Base-by-base conservation (phyloP, 768 basidiomycete species). In the Mycena galopus region DNA sequence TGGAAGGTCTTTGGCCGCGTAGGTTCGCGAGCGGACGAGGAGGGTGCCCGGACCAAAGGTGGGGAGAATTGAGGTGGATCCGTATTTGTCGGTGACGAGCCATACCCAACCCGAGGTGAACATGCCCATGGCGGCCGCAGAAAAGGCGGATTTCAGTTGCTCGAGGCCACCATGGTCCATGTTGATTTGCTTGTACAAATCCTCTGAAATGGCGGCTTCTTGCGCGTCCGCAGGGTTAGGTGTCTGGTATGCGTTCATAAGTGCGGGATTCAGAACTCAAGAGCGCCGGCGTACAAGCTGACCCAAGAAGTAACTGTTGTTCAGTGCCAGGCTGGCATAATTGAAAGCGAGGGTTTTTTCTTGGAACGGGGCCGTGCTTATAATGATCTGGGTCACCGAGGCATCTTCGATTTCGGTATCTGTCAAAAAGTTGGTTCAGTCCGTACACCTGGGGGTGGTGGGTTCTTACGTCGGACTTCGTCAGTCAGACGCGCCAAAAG, bases 301-400 rank as follows among this genome's bases (percentile, higher is more conserved):
- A 75, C 94, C 89, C 32, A 99, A 88, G 87, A 99, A 99, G 88
- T 95, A 99, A 76, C 92, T 91, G 81, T 98, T 99, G 84, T 99
- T 99, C 72, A 98, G 85, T 7, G 97, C 95, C 57, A 95, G 89
- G 73, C 93, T 93, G 4, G 97, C 96, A 78, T 97, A 96, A 82
- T 94, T 97, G 82, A 96, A 99, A 29, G 90, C 89, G 63, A 97
- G 82, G 1, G 90, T 87, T 63, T 90, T 83, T 27, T 88, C 84
- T 51, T 88, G 88, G 33, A 89, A 83, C 19, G 83, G 77, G 0
- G 95, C 89, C 12, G 93, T 90, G 39, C 87, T 86, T 35, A 95
- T 86, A 29, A 97, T 88, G 27, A 93, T 93, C 78, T 96, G 91
- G 0, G 88, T 87, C 35, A 97, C 88, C 61, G 85, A 88, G 76